Base-by-base conservation (phyloP, 306 rosid genomes). In the Phaseolus lunatus region DNA sequence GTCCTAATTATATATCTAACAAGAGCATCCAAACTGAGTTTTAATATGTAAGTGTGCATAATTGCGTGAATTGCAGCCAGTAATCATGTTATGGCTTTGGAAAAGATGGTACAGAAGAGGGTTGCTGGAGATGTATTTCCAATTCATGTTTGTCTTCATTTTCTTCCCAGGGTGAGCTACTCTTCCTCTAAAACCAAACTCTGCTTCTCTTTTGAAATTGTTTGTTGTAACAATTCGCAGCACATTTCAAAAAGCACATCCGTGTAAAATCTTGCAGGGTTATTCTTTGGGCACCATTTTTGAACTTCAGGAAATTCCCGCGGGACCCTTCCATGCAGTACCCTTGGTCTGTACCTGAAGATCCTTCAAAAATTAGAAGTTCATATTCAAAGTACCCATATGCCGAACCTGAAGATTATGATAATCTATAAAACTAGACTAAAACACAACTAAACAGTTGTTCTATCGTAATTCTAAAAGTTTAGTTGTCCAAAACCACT, bases 281-380 rank as follows among this genome's bases (percentile, higher is more conserved):
- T 45, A 37, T 92, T n/a, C 81, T 92, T 16, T 95, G 97, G 97
- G 99, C 96, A 64, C 99, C 99, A 63, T 92, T 95, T 85, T 78
- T 95, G 67, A 95, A 95, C 89, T 89, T 89, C 90, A 89, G 99
- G 80, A 95, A 89, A 85, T 86, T 95, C 67, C 99, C 99, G 6
- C 52, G 96, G 19, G 99, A 95, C 75, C 96, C 97, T 82, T 20
- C 79, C 44, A 47, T 92, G 94, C 76, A 95, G 87, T 86, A 89
- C 52, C 99, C 99, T 9, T 95, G 99, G 99, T 87, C 91, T 23
- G 77, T 41, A 52, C 99, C 99, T 0, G 82, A 88, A 74, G 90
- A 91, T 49, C 97, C 92, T 53, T 86, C 93, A 5, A 77, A 67
- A 73, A 37, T 92, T 0, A 89, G 77, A 84, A 87, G 80, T 56